Percentiles rank a stretch among this genome's conserved stretches.
phyloP scores from a whole-genome alignment of 176 grass and related monocot genomes.

The Microstegium vimineum region DNA sequence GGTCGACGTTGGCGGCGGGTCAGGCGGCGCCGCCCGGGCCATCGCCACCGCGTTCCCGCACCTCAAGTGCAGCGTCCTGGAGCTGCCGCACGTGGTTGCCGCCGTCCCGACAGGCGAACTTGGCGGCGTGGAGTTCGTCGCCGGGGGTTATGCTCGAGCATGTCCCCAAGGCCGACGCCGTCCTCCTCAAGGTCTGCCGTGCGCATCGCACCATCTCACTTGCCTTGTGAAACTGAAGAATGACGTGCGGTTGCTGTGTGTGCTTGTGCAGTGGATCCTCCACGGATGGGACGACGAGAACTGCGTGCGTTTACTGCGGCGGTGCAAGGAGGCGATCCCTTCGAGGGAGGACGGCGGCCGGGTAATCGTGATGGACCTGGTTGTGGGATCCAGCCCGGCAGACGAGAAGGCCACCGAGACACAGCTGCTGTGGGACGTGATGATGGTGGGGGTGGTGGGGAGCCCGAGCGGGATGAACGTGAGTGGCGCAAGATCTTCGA shows the following conservation, averaged over 20 bases:
- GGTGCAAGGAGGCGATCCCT: conserved; percentile 62
- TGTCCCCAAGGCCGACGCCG: conserved; percentile 29
- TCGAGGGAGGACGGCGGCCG: conserved; percentile 39
- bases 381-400: conserved; percentile 23
- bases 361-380: conserved; percentile 66
- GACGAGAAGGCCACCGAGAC: conserved; percentile 31
- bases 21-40: conserved; percentile 30
- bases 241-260: background rate
- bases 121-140: conserved; percentile 45
- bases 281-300: conserved; percentile 40
- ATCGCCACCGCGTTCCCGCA: conserved; percentile 43
- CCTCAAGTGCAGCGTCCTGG: conserved; percentile 47
- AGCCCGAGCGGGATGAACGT: conserved; percentile 39
- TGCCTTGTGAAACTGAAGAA: background rate
- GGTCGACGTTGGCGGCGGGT: conserved; percentile 52
- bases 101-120: conserved; percentile 1
- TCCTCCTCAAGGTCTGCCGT: conserved; percentile 37
- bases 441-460: conserved; percentile 40
- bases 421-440: conserved; percentile 47
- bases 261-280: conserved; percentile 22
- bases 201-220: background rate
- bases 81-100: conserved; percentile 41
- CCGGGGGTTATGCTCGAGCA: conserved; percentile 45
- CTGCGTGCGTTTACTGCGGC: conserved; percentile 51
- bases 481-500: conserved; percentile 50